phyloP scores from a whole-genome alignment of 768 basidiomycete species.

The Thelephora ganbajun region DNA sequence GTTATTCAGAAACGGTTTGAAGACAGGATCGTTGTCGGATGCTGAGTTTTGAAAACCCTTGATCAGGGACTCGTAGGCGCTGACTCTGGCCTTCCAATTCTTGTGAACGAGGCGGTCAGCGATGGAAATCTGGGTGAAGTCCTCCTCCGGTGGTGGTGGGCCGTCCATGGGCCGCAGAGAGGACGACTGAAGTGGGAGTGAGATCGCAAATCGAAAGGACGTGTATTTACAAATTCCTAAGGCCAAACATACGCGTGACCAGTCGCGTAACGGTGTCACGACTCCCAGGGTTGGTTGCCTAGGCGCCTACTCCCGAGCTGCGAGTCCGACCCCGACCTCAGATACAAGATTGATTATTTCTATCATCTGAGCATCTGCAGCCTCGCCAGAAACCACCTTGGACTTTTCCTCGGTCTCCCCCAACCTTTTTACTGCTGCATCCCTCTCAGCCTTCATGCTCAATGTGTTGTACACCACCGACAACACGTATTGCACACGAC shows the following conservation, averaged over 20 bases:
- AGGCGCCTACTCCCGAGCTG: slow-evolving; percentile 17
- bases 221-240: neutral
- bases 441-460: slow-evolving; percentile 37
- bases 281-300: neutral
- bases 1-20: slow-evolving; percentile 76
- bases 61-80: slow-evolving; percentile 79
- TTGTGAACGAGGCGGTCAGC: slow-evolving; percentile 80
- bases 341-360: slow-evolving; percentile 45
- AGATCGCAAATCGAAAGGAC: neutral
- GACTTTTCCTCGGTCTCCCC: slow-evolving; percentile 27
- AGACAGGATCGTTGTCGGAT: slow-evolving; percentile 88
- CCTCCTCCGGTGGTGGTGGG: slow-evolving; percentile 84
- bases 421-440: slow-evolving; percentile 38
- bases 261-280: neutral
- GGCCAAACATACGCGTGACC: neutral
- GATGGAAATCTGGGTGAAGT: slow-evolving; percentile 71
- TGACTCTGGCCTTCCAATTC: slow-evolving; percentile 98
- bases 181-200: slow-evolving; percentile 6
- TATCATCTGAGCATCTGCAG: slow-evolving; percentile 37
- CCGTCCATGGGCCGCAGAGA: slow-evolving; percentile 56
- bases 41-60: slow-evolving; percentile 80
- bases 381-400: slow-evolving; percentile 26
- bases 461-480: slow-evolving; percentile 65
- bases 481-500: slow-evolving; percentile 60
- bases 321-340: slow-evolving; percentile 43